phyloP scores from a whole-genome alignment of 2,329 filamentous ascomycete genomes.

The Aspergillus fumigatiaffinis region DNA sequence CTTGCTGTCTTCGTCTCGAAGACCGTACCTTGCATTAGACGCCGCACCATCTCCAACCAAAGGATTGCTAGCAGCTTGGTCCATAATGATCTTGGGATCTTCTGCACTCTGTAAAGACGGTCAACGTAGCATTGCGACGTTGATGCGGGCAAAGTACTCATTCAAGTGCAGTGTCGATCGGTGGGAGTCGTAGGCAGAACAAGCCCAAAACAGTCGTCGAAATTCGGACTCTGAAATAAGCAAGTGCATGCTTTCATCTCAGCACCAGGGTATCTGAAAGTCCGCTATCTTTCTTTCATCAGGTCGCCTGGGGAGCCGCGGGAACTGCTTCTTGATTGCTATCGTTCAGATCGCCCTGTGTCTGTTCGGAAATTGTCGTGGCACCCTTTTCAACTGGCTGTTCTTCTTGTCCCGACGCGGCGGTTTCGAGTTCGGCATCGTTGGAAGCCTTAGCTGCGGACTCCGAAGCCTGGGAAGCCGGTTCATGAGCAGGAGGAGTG shows the following conservation, averaged over 20 bases:
- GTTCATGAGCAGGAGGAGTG: constrained; percentile 14
- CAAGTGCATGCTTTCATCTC: neutral
- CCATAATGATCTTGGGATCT: neutral
- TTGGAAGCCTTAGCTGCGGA: constrained; percentile 14
- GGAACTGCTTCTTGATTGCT: neutral
- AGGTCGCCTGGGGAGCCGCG: constrained; percentile 10
- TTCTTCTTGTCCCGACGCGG: constrained; percentile 5
- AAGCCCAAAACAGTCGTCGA: neutral
- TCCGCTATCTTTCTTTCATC: constrained; percentile 6
- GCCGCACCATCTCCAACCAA: neutral
- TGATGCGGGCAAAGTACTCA: constrained; percentile 3
- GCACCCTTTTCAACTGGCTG: constrained; percentile 6
- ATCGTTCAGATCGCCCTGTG: constrained; percentile 7
- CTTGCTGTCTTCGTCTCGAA: neutral
- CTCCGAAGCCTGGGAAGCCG: constrained; percentile 19
- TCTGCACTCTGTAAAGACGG: neutral
- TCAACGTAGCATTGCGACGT: constrained; percentile 7
- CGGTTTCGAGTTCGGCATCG: constrained; percentile 6
- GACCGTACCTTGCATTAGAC: neutral
- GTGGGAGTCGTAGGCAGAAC: neutral
- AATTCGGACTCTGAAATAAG: neutral
- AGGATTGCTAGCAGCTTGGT: neutral
- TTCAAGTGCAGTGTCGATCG: neutral
- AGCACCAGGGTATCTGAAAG: neutral
- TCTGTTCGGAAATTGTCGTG: constrained; percentile 6